Percentiles rank a stretch among this genome's conserved stretches.
These are phyloP conservation scores for Vickermania ingenoplastis DNA, from an alignment of 208 protist species.

Conservation along the genomic window DNA sequence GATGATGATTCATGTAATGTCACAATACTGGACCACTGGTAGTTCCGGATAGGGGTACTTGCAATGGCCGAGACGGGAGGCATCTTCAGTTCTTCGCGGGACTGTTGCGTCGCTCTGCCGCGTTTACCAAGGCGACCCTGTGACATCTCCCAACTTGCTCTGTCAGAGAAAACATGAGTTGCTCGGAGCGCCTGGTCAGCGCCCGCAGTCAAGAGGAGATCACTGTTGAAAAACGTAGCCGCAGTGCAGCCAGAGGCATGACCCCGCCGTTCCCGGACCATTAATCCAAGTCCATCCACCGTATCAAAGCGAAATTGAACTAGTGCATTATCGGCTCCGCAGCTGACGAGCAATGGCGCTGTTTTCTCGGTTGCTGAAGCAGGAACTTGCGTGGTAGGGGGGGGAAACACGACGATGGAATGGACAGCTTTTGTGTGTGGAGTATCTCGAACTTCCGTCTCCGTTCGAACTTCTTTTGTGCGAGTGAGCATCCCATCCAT, in stretches of 20 bases:
- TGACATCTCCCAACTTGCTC: slow-evolving; percentile 84
- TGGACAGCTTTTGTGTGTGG: slow-evolving; percentile 71
- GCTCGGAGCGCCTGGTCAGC: slow-evolving; percentile 66
- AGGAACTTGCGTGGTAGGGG: slow-evolving; percentile 4
- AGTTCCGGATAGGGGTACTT: slow-evolving; percentile 60
- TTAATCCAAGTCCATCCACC: slow-evolving; percentile 60
- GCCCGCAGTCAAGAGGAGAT: slow-evolving; percentile 75
- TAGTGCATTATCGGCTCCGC: slow-evolving; percentile 80
- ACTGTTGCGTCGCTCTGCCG: slow-evolving; percentile 42
- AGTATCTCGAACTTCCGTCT: slow-evolving; percentile 49
- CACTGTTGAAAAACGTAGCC: slow-evolving; percentile 76
- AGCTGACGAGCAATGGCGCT: slow-evolving; percentile 56
- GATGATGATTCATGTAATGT: slow-evolving; percentile 66
- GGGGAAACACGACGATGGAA: slow-evolving; percentile 54
- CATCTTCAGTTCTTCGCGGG: slow-evolving; percentile 58
- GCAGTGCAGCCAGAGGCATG: slow-evolving; percentile 74
- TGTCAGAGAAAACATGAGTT: slow-evolving; percentile 86
- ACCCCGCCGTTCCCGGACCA: slow-evolving; percentile 80
- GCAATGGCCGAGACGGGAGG: slow-evolving; percentile 58
- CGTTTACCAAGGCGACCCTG: slow-evolving; percentile 79
- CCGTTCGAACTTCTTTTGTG: slow-evolving; percentile 57
- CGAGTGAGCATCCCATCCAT: slow-evolving; percentile 80
- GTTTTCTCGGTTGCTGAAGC: background rate
- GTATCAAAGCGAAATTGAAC: slow-evolving; percentile 89
- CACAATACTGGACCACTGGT: slow-evolving; percentile 79